These are phyloP conservation scores for Cladosporium halotolerans DNA, from an alignment of 2,329 filamentous ascomycete genomes.

Conservation along the genomic window DNA sequence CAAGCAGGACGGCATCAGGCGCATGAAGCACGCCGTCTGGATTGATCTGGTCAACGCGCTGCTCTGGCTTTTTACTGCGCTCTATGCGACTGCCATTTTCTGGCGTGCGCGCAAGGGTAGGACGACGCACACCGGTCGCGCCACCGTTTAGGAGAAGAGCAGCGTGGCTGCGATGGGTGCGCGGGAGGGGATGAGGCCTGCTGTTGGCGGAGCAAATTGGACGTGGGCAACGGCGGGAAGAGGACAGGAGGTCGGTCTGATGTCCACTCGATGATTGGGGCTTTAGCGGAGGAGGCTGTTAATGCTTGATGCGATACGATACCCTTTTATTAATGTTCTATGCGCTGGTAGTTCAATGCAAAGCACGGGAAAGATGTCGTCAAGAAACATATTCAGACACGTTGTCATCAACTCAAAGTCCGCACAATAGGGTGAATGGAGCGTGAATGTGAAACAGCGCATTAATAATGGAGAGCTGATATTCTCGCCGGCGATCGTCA, in stretches of 20 bases:
- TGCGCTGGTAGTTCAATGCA: neutral
- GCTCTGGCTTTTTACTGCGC: conserved; percentile 64
- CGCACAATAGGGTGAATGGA: too few relatives aligned
- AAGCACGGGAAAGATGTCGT: too few relatives aligned
- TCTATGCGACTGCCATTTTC: conserved; percentile 54
- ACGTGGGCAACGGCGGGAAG: neutral
- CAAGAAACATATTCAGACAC: too few relatives aligned
- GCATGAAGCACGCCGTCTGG: conserved; percentile 87
- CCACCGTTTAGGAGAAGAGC: conserved; percentile 26
- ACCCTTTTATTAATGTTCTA: neutral
- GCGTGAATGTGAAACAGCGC: too few relatives aligned
- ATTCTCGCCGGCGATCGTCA: neutral
- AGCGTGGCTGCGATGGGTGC: conserved; percentile 12
- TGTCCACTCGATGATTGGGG: too few relatives aligned
- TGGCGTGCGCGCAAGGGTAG: conserved; percentile 49
- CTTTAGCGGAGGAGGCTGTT: neutral
- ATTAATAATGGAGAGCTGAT: too few relatives aligned
- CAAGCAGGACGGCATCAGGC: conserved; percentile 52
- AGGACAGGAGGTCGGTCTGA: conserved; percentile 2
- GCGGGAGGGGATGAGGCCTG: conserved; percentile 7
- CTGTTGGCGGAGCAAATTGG: conserved; percentile 2
- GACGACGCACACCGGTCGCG: conserved; percentile 28
- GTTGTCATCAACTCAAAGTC: too few relatives aligned
- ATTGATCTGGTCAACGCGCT: conserved; percentile 68
- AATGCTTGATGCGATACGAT: neutral